Base-by-base conservation (phyloP, 2,329 filamentous ascomycete genomes). In the Davidsoniella virescens region DNA sequence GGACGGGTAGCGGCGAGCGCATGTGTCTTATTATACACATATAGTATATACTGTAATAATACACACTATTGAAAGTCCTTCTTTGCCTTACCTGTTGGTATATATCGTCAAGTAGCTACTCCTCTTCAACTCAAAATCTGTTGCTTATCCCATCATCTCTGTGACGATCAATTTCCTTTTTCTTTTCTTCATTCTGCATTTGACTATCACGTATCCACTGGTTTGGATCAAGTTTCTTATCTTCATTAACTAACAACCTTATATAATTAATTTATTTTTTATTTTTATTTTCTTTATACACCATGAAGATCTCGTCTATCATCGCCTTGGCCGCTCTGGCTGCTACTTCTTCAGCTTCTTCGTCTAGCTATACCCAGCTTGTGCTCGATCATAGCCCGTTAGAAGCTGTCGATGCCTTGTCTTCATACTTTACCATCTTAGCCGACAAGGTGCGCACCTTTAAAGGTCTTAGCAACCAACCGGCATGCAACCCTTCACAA, bases 401-500 rank as follows among this genome's bases (percentile, higher is more conserved):
- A 18, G 64, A 63, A 41, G 65, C 65, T 17, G 57, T 72, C 51
- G 63, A 68, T 12, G 63, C 68, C n/a, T 59, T 80, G 47, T 73
- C 76, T 25, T 67, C 70, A 39, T 81, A 80, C 65, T 81, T 81
- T 66, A 74, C 75, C 60, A 62, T 75, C 56, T 61, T 81, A 54
- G 75, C 75, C 25, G 54, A 62, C 50, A 80, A 77, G 61, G 68
- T 76, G 42, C 67, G 73, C 57, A 62, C 65, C 25, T 67, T 67
- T 49, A 71, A 67, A 58, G 54, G 60, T 10, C 65, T 69, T 54
- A 55, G 63, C 2, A 50, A 54, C 5, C 62, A 67, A 9, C 70
- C 73, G 0, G 57, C 64, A 25, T 82, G 78, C 57, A 72, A 80
- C 58, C 57, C 80, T 12, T 70, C 69, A 49, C 67, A 66, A 29